Conservation (phyloP, 2,329 filamentous ascomycete genomes). For the Paraphaeosphaeria sporulosa region DNA sequence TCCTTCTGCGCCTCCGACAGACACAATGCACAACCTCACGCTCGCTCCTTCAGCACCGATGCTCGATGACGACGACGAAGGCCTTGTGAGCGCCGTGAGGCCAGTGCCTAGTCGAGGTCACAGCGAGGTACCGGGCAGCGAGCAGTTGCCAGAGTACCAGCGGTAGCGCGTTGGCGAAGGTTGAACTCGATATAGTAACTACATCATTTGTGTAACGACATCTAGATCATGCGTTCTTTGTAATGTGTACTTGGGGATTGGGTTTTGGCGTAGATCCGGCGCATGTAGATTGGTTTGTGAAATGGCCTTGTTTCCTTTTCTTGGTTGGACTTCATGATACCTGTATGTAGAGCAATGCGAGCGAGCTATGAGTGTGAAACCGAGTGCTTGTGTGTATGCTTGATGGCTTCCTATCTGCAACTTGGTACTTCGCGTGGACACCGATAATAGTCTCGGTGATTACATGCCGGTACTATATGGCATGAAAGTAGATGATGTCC, state of each 20-base stretch:
- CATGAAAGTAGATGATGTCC: no score
- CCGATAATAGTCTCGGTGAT: no score
- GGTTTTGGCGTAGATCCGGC: not conserved
- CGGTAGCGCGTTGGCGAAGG: constrained; percentile 19
- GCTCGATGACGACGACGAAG: constrained; percentile 45
- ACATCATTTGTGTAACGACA: not conserved
- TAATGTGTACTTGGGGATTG: not conserved
- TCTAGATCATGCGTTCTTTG: constrained; percentile 2
- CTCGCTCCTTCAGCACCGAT: constrained; percentile 41
- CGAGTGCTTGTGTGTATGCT: not conserved
- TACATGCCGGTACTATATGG: no score
- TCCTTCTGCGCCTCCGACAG: constrained; percentile 28
- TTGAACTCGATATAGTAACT: not conserved
- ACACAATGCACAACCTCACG: constrained; percentile 17
- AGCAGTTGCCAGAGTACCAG: constrained; percentile 42
- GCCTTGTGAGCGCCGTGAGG: constrained; percentile 38
- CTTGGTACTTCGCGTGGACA: no score
- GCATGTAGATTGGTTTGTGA: not conserved
- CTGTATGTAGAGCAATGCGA: constrained; percentile 7
- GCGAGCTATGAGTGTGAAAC: not conserved
- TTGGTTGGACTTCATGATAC: constrained; percentile 10
- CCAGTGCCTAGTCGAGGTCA: constrained; percentile 17
- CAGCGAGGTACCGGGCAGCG: constrained; percentile 26
- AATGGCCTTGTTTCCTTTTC: not conserved
- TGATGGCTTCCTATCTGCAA: not conserved